Base-by-base conservation (phyloP, 2,329 filamentous ascomycete species). In the Fusarium duplospermum region DNA sequence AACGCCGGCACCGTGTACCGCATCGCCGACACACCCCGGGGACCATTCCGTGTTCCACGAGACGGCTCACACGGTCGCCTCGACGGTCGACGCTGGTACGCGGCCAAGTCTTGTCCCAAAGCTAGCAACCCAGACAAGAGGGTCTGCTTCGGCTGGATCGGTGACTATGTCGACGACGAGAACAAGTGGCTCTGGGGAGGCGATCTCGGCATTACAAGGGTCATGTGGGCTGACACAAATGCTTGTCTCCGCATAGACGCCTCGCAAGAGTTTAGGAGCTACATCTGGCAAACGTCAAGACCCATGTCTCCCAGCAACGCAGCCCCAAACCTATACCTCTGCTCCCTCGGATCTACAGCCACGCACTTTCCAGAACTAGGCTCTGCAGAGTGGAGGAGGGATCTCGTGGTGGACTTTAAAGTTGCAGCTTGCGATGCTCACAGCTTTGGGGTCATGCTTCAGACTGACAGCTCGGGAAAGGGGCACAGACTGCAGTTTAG, bases 151-250 rank as follows among this genome's bases (percentile, higher is more conserved):
- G 81, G 81, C 6, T 83, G 81, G 81, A 73, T 80, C 14, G 81
- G 76, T 11, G 81, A 83, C 64, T 79, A 79, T 62, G 77, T 70
- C 4, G 78, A 76, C 16, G 75, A 80, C 35, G 81, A 83, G 61
- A 75, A 76, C 11, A 82, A 82, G 74, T 83, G 81, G 81, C 75
- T 82, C 3, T 83, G 81, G 81, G 81, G 81, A 50, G 81, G 81
- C n/a, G 80, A 82, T 62, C 70, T 82, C 35, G 79, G 74, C 6
- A 72, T 81, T 14, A 80, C 79, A 10, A 73, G 81, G n/a, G 77
- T 81, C 24, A 72, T 82, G 29, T 80, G 72, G 54, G 78, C 79
- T 7, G 79, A 79, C 40, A 66, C 61, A 2, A 65, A 77, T 27
- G 81, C 79, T 1, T 66, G 73, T 47, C 64, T 83, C 58, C 63